Evolutionary conservation across 768 basidiomycete species (phyloP).

Genomic region (Serendipita sp.): DNA sequence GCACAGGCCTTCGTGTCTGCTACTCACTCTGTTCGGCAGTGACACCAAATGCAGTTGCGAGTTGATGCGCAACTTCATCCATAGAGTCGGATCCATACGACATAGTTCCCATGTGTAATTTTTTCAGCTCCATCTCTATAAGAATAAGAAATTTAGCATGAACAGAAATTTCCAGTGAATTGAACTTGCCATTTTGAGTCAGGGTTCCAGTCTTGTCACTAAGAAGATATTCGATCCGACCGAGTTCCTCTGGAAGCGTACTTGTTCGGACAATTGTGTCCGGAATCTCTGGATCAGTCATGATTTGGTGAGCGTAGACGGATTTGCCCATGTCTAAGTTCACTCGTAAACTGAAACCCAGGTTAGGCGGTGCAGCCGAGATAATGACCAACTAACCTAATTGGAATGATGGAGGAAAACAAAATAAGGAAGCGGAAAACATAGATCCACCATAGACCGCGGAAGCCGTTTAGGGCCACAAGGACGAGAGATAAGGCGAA

Average conservation of each 20-base stretch:
- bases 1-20: background rate
- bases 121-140: constrained; percentile 98
- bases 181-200: constrained; percentile 74
- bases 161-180: background rate
- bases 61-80: constrained; percentile 91
- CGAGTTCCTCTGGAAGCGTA: constrained; percentile 91
- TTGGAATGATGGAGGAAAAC: constrained; percentile 97
- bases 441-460: constrained; percentile 91
- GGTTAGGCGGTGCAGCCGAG: background rate
- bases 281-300: constrained; percentile 84
- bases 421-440: constrained; percentile 93
- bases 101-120: constrained; percentile 96
- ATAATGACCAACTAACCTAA: constrained; percentile 47
- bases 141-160: background rate
- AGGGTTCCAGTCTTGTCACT: constrained; percentile 98
- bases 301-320: constrained; percentile 89
- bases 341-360: constrained; percentile 62
- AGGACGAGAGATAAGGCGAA: constrained; percentile 81
- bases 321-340: constrained; percentile 99
- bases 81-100: constrained; percentile 95
- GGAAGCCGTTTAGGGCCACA: constrained; percentile 90
- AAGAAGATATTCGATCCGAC: constrained; percentile 84
- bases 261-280: constrained; percentile 94
- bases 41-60: constrained; percentile 71
- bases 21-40: constrained; percentile 38